Evolutionary conservation across 345 rosid species (phyloP).

Genomic region (Dipteronia dyeriana): DNA sequence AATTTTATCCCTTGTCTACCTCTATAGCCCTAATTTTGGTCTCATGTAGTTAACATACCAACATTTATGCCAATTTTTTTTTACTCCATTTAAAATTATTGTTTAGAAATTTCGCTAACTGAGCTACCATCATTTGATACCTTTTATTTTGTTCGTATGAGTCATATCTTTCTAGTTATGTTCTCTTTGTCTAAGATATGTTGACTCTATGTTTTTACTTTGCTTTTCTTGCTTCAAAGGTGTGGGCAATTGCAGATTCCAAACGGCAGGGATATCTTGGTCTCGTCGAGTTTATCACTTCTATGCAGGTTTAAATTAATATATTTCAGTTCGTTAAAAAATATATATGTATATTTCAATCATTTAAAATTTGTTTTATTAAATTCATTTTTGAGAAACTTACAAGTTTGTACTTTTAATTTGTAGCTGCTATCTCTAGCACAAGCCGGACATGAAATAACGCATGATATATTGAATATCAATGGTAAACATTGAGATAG

Average conservation of each 20-base stretch:
- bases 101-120: neutral
- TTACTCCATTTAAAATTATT: neutral
- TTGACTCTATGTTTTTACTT: slow-evolving; percentile 8
- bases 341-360: neutral
- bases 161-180: no score
- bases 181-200: slow-evolving; percentile 6
- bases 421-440: slow-evolving; percentile 76
- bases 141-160: neutral
- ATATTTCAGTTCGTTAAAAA: no score
- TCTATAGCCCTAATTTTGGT: neutral
- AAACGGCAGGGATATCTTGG: slow-evolving; percentile 87
- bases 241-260: slow-evolving; percentile 94
- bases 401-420: slow-evolving; percentile 18
- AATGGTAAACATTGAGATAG: slow-evolving; percentile 36
- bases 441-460: slow-evolving; percentile 65
- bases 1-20: neutral
- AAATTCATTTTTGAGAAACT: slow-evolving; percentile 21
- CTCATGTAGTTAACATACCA: neutral
- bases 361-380: neutral
- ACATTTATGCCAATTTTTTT: neutral
- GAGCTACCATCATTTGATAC: neutral
- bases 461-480: slow-evolving; percentile 49
- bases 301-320: slow-evolving; percentile 61
- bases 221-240: slow-evolving; percentile 37
- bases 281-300: slow-evolving; percentile 63